These are phyloP conservation scores for Fraxinus excelsior DNA, from an alignment of 257 asterid genomes.

Conservation along the genomic window DNA sequence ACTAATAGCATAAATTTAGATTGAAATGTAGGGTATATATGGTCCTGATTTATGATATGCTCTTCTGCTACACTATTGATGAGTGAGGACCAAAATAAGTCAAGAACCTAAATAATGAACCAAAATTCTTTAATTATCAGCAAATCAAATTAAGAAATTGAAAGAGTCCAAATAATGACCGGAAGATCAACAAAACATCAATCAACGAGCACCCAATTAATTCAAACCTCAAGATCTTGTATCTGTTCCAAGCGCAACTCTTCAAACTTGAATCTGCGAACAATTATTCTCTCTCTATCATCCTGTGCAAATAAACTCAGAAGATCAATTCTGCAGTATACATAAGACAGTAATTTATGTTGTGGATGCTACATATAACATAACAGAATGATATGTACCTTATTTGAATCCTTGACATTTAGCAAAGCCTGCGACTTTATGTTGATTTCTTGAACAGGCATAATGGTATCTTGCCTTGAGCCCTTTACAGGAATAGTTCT, in stretches of 20 bases:
- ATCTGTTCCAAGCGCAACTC: slow-evolving; percentile 91
- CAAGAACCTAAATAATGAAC: neutral
- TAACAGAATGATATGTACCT: slow-evolving; percentile 41
- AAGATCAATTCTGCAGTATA: slow-evolving; percentile 15
- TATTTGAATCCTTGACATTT: slow-evolving; percentile 83
- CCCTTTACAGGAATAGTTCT: slow-evolving; percentile 70
- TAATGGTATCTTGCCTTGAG: slow-evolving; percentile 70
- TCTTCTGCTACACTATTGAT: neutral
- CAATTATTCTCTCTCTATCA: slow-evolving; percentile 85
- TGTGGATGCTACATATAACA: neutral
- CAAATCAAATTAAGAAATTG: neutral
- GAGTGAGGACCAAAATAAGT: too few species aligned
- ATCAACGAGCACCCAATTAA: slow-evolving; percentile 12
- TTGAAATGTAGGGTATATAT: neutral
- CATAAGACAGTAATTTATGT: neutral
- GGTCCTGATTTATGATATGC: neutral
- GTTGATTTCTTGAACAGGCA: slow-evolving; percentile 82
- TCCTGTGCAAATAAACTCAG: slow-evolving; percentile 58
- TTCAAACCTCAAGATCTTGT: slow-evolving; percentile 94
- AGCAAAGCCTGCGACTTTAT: slow-evolving; percentile 82
- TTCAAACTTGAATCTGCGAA: slow-evolving; percentile 91
- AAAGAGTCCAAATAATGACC: slow-evolving; percentile 11
- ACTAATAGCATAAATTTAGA: neutral
- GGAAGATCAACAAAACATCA: neutral
- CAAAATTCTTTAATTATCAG: neutral